Base-by-base conservation (phyloP, 1,284 basidiomycete species). In the Caloboletus firmus region DNA sequence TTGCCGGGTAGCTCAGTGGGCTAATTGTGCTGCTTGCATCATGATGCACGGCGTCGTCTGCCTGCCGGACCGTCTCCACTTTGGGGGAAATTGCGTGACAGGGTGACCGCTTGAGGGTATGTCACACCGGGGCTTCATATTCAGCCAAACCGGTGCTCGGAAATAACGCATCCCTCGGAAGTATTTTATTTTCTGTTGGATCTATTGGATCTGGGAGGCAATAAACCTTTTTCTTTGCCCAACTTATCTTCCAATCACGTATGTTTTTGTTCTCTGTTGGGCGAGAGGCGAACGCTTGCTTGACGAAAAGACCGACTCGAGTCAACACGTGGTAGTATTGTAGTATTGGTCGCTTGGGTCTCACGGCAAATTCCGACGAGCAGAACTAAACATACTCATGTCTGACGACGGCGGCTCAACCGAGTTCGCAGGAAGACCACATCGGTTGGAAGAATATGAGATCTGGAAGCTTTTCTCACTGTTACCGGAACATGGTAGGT, bases 111-210 rank as follows among this genome's bases (percentile, higher is more conserved):
- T 26, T 43, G 22, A 22, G 24, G 15, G 5, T 0, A 13, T 45
- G 62, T 69, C 65, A 70, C 66, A 8, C 57, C 68, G 65, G 68
- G 2, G 3, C 12, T 55, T 68, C 54, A 55, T 57, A 34, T 42
- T 5, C 40, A 44, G 28, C 0, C 26, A 69, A 69, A 66, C 67
- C 65, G 58, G 68, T 67, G 65, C 40, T 57, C 53, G 58, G 62
- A 64, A 59, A 65, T 65, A 54, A 63, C 58, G 54, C 48, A 39
- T 30, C 28, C 8, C 22, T 55, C 49, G 65, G 63, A 37, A 41
- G 55, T 18, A 61, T 45, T 57, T 36, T 36, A 28, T 17, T 4
- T 50, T 36, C 5, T 39, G 9, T 45, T 18, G 55, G 62, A 70
- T 67, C 51, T 30, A 18, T 22, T 41, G 39, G 50, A 65, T 68